phyloP scores from a whole-genome alignment of 345 rosid species.

The Sisymbrium irio region DNA sequence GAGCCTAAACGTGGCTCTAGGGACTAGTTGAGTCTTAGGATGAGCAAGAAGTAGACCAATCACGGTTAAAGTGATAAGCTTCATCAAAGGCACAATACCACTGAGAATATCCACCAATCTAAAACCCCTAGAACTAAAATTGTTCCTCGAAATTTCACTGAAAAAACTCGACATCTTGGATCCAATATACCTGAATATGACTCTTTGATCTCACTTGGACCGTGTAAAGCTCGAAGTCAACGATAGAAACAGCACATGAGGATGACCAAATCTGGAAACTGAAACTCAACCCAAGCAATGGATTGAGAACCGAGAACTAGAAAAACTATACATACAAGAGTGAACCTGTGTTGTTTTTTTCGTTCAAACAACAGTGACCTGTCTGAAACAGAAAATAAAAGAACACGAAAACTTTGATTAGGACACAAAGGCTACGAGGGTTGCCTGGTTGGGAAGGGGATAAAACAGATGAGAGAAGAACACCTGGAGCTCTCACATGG shows the following conservation, averaged over 20 bases:
- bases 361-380: neutral
- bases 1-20: constrained; percentile 72
- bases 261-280: constrained; percentile 1
- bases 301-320: neutral
- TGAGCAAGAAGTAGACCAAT: constrained; percentile 85
- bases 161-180: constrained; percentile 23
- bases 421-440: neutral
- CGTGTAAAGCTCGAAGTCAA: constrained; percentile 4
- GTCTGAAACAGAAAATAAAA: neutral
- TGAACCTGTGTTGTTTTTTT: neutral
- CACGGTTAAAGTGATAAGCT: constrained; percentile 62
- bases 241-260: constrained; percentile 4
- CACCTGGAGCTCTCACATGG: constrained; percentile 20
- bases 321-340: neutral
- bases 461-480: neutral
- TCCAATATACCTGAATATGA: neutral
- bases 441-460: neutral
- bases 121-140: constrained; percentile 37
- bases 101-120: constrained; percentile 44
- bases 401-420: neutral
- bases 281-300: neutral
- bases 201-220: constrained; percentile 4
- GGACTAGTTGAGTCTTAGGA: constrained; percentile 57
- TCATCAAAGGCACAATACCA: constrained; percentile 70
- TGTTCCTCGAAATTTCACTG: neutral